Conservation (phyloP, 2,329 filamentous ascomycete species). For the Fusarium miscanthi region DNA sequence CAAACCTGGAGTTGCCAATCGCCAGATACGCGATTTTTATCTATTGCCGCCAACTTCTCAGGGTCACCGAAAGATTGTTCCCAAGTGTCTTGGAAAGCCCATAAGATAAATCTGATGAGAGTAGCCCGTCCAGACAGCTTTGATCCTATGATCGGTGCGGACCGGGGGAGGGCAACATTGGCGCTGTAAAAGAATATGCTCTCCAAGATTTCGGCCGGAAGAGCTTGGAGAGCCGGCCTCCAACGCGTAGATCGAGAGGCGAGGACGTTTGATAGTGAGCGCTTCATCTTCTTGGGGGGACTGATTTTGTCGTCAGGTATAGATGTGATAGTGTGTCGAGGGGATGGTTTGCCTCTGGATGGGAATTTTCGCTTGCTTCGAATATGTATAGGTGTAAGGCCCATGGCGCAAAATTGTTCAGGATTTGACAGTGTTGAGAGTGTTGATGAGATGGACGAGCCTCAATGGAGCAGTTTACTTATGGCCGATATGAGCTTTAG, state of each 20-base stretch:
- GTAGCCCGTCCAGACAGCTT: slow-evolving; percentile 58
- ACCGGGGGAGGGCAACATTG: slow-evolving; percentile 60
- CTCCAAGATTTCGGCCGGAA: slow-evolving; percentile 66
- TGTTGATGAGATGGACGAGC: not conserved
- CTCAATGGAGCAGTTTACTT: not conserved
- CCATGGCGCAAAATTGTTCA: slow-evolving; percentile 48
- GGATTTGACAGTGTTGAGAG: not conserved
- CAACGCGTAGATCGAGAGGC: slow-evolving; percentile 42
- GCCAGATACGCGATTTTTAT: slow-evolving; percentile 43
- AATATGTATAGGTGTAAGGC: slow-evolving; percentile 61
- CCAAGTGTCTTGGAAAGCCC: slow-evolving; percentile 54
- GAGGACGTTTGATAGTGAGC: slow-evolving; percentile 47
- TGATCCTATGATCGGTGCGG: slow-evolving; percentile 57
- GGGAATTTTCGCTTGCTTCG: slow-evolving; percentile 61
- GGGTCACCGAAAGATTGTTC: slow-evolving; percentile 51
- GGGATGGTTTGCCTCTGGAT: slow-evolving; percentile 23
- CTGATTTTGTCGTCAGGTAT: not conserved
- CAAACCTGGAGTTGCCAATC: slow-evolving; percentile 59
- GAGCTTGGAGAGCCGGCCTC: slow-evolving; percentile 46
- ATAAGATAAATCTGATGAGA: slow-evolving; percentile 52
- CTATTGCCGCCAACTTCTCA: not conserved
- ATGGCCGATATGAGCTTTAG: not conserved
- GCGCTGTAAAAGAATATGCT: slow-evolving; percentile 62
- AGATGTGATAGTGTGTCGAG: not conserved
- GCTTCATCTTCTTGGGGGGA: slow-evolving; percentile 44